phyloP scores from a whole-genome alignment of 441 rosid species.

The Gossypium gossypioides region DNA sequence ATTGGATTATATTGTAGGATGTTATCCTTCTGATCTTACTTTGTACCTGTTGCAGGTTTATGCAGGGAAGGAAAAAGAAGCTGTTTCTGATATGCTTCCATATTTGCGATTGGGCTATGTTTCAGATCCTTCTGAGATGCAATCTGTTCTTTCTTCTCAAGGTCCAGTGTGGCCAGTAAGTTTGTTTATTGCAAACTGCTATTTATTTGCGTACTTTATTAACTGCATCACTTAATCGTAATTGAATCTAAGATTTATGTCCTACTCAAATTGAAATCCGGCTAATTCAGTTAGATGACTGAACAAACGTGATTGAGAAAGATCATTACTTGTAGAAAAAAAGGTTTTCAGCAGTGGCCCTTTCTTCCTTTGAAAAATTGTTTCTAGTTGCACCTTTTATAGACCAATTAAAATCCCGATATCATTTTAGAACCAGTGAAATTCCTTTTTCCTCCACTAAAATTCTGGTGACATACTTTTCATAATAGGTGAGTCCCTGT shows the following conservation, averaged over 20 bases:
- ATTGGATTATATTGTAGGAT: constrained; percentile 17
- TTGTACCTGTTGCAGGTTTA: constrained; percentile 39
- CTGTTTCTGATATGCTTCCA: constrained; percentile 75
- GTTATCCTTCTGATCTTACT: constrained; percentile 11
- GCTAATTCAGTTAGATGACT: background rate
- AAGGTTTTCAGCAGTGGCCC: background rate
- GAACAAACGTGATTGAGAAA: background rate
- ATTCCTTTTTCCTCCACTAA: constrained; percentile 1
- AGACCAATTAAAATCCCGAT: background rate
- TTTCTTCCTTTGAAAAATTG: background rate
- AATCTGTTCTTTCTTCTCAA: constrained; percentile 81
- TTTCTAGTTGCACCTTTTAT: background rate
- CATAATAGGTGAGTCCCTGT: constrained; percentile 73
- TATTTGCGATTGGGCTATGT: constrained; percentile 83
- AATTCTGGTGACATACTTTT: constrained; percentile 16
- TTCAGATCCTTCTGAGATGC: constrained; percentile 87
- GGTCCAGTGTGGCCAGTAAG: constrained; percentile 91
- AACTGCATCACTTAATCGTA: background rate
- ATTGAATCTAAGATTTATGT: background rate
- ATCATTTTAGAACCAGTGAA: background rate
- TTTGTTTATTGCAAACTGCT: constrained; percentile 27
- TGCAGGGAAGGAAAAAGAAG: constrained; percentile 80
- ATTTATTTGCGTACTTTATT: background rate
- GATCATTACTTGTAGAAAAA: background rate
- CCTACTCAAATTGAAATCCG: background rate